These are phyloP conservation scores for Gossypium turneri DNA, from an alignment of 345 rosid genomes.

Conservation along the genomic window DNA sequence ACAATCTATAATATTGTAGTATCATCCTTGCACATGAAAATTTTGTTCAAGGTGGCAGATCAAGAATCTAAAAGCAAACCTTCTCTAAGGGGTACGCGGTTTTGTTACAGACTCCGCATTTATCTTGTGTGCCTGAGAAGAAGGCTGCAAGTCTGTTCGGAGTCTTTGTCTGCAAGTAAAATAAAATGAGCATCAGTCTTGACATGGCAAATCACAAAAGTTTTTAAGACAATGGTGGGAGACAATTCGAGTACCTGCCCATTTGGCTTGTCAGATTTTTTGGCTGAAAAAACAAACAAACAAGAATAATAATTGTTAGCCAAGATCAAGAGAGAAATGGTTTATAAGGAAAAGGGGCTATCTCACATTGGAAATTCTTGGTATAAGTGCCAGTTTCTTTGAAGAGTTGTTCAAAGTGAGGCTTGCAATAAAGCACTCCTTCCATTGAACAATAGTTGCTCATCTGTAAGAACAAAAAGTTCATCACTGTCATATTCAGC, in stretches of 20 bases:
- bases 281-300: conserved; percentile 6
- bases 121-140: conserved; percentile 83
- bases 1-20: too few relatives aligned
- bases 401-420: conserved; percentile 83
- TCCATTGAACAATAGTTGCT: conserved; percentile 65
- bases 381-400: conserved; percentile 56
- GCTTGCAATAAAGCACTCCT: conserved; percentile 74
- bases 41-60: background rate
- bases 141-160: conserved; percentile 67
- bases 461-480: conserved; percentile 37
- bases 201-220: background rate
- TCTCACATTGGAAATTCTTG: conserved; percentile 40
- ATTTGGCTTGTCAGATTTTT: conserved; percentile 11
- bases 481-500: background rate
- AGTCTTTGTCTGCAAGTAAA: conserved; percentile 46
- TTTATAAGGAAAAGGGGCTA: background rate
- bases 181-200: background rate
- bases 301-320: background rate
- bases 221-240: conserved; percentile 7
- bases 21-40: too few relatives aligned
- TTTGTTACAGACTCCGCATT: conserved; percentile 68
- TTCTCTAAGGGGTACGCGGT: conserved; percentile 82
- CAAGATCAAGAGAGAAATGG: background rate
- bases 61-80: conserved; percentile 29
- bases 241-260: conserved; percentile 1